Evolutionary conservation across 306 rosid genomes (phyloP), one percentile per base, ranked within the genome.

Genomic region (Calophaca sinica): DNA sequence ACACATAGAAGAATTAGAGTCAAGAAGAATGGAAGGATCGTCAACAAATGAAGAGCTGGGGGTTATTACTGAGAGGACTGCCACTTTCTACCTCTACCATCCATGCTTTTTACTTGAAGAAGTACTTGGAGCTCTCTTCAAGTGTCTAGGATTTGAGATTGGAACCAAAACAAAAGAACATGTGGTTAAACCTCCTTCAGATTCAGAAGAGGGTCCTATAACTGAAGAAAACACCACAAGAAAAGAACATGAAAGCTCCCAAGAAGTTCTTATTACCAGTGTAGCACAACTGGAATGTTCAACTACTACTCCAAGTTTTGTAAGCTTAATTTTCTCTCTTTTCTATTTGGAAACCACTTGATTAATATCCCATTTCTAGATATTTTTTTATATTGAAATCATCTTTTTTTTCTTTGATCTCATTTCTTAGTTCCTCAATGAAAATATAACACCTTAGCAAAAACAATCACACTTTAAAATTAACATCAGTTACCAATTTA

Each of bases 311-410:
- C 33, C 4, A 15, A 41, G 69, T 41, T 41, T 63, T 41, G 69
- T 63, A 63, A 63, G 69, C 32, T 41, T n/a, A n/a, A n/a, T n/a
- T 41, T 63, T 41, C 69, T 63, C 9, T 62, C 33, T 62, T 39
- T 38, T 14, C 1, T 3, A 62, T 3, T 6, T 35, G 2, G 7
- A 46, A 46, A 50, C 6, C 7, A 50, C 4, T 50, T 14, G 2
- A 4, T 50, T 50, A 50, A n/a, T 50, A 12, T 2, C 39, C 7
- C 38, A 12, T 49, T 49, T 6, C 7, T 35, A 5, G 5, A 7
- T 33, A 2, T 35, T 13, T 36, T 62, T 7, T 7, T 7, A 8
- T 62, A 61, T 50, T 50, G 9, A 6, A 58, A 29, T 5, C 1
- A 58, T 2, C 15, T 58, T 3, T 57, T 57, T 28, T 28, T 55